These are phyloP conservation scores for Flammula alnicola DNA, from an alignment of 1,284 basidiomycete genomes.

Conservation along the genomic window DNA sequence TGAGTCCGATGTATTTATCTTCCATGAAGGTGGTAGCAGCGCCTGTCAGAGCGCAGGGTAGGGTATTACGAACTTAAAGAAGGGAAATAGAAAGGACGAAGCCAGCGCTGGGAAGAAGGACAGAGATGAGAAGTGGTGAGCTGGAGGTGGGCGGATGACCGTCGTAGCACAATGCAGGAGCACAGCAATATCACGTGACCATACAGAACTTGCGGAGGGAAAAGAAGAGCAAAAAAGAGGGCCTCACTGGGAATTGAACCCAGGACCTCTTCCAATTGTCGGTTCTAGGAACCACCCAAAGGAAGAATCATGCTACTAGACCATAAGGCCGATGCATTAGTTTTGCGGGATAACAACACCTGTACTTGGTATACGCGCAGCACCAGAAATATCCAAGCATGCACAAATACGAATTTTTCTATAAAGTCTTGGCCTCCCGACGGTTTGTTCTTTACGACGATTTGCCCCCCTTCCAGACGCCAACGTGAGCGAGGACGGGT, in stretches of 20 bases:
- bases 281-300: constrained; percentile 15
- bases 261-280: constrained; percentile 27
- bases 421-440: constrained; percentile 1
- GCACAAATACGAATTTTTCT: constrained; percentile 5
- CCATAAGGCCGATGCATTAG: constrained; percentile 30
- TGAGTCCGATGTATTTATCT: constrained; percentile 91
- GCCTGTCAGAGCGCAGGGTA: constrained; percentile 7
- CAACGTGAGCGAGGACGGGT: constrained; percentile 31
- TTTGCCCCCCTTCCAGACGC: constrained; percentile 32
- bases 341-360: no score
- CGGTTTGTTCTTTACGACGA: constrained; percentile 8
- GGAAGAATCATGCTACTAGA: constrained; percentile 31
- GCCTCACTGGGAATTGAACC: constrained; percentile 32
- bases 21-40: constrained; percentile 54
- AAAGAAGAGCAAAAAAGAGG: constrained; percentile 23
- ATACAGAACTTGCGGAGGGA: no score
- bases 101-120: background rate
- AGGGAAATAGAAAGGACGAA: background rate
- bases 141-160: background rate
- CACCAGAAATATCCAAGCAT: constrained; percentile 2
- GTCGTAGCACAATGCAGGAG: constrained; percentile 10
- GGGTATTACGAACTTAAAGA: background rate
- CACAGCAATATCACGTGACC: constrained; percentile 1
- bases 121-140: constrained; percentile 5
- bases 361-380: no score